Conservation (phyloP, 139 green algal species). For the Haematococcus sp. region DNA sequence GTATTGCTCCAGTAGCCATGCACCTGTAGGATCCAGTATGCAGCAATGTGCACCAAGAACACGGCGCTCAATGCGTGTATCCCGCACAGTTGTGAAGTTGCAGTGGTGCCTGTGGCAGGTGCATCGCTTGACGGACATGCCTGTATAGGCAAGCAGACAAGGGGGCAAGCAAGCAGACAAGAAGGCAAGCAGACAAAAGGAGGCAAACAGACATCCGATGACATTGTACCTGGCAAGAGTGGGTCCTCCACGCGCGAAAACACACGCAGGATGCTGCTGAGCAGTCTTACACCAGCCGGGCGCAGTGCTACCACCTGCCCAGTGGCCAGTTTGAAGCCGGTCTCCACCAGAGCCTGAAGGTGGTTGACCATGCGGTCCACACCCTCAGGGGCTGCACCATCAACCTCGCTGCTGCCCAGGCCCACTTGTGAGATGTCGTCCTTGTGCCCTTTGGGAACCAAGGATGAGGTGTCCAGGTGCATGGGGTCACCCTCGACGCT, state of each 20-base stretch:
- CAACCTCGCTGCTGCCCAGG: too few species aligned
- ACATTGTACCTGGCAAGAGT: slow-evolving; percentile 30
- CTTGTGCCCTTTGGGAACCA: too few species aligned
- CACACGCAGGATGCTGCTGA: slow-evolving; percentile 40
- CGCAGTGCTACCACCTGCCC: slow-evolving; percentile 58
- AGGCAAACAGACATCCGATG: background rate
- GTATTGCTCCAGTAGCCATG: slow-evolving; percentile 74
- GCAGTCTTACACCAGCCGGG: slow-evolving; percentile 57
- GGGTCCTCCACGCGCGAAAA: slow-evolving; percentile 67
- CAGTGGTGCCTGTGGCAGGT: background rate
- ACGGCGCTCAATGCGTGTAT: background rate
- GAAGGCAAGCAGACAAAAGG: too few species aligned
- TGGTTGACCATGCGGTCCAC: too few species aligned
- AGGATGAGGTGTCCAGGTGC: too few species aligned
- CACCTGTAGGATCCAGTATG: slow-evolving; percentile 10
- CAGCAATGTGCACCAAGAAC: background rate
- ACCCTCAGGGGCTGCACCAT: too few species aligned
- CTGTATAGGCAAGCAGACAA: background rate
- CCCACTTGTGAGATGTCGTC: too few species aligned
- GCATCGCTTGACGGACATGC: background rate
- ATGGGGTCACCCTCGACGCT: too few species aligned
- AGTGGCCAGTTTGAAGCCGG: slow-evolving; percentile 75
- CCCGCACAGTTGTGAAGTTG: background rate
- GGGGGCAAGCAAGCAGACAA: too few species aligned
- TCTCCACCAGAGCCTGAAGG: slow-evolving; percentile 71